Conservation (phyloP, 2,329 filamentous ascomycete genomes). For the Zymoseptoria crescenta region DNA sequence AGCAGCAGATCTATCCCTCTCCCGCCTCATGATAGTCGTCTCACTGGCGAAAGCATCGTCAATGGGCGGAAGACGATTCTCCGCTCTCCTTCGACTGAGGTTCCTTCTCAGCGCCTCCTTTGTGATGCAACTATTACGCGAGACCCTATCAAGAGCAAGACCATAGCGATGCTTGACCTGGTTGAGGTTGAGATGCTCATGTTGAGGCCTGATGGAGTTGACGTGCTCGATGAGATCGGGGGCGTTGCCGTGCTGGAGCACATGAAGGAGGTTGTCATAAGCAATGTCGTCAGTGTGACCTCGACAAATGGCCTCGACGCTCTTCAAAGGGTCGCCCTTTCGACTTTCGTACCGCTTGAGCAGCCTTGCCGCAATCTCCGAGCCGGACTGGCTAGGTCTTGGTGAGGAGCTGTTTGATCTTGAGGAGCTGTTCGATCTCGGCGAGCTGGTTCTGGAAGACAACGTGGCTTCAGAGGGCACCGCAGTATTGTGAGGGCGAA, state of each 20-base stretch:
- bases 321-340: neutral
- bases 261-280: neutral
- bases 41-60: too few species aligned
- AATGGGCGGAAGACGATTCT: neutral
- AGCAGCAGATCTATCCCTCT: neutral
- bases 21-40: too few species aligned
- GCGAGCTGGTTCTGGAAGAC: neutral
- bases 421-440: neutral
- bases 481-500: neutral
- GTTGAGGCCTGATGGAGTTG: too few species aligned
- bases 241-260: too few species aligned
- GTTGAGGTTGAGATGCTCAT: neutral
- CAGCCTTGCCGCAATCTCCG: neutral
- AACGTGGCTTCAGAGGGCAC: neutral
- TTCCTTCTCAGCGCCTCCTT: neutral
- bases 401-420: neutral
- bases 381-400: neutral
- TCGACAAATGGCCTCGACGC: neutral
- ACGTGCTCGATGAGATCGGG: too few species aligned
- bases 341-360: neutral
- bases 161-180: neutral
- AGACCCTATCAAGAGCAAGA: neutral
- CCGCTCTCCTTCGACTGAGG: neutral
- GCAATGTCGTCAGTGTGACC: neutral
- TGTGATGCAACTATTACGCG: neutral